Evolutionary conservation across 176 grass and related monocot species (phyloP).

Genomic region (Eragrostis nindensis): DNA sequence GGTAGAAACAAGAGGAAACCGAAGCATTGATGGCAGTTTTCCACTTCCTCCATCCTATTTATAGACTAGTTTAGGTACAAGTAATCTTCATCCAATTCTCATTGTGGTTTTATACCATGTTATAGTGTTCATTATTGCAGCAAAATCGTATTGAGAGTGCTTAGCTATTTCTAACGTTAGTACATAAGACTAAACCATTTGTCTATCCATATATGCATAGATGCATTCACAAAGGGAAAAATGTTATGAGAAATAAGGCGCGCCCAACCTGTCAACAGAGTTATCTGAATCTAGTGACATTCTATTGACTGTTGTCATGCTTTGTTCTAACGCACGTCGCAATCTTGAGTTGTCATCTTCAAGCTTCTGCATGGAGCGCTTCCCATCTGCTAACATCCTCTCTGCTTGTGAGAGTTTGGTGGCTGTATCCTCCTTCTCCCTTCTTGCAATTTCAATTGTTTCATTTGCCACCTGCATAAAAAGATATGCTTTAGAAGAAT

Average conservation of each 20-base stretch:
- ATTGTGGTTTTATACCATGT: too few species aligned
- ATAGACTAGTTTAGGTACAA: neutral
- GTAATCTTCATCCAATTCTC: neutral
- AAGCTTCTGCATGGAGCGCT: constrained; percentile 86
- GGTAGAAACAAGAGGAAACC: neutral
- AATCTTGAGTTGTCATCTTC: constrained; percentile 97
- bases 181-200: constrained; percentile 24
- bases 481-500: constrained; percentile 13
- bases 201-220: too few species aligned
- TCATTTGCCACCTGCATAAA: constrained; percentile 75
- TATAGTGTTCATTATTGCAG: neutral
- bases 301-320: constrained; percentile 87
- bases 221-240: constrained; percentile 19
- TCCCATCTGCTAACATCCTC: constrained; percentile 76
- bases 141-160: neutral
- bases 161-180: neutral
- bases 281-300: constrained; percentile 99
- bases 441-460: constrained; percentile 65
- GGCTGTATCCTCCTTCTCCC: constrained; percentile 70
- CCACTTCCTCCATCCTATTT: neutral
- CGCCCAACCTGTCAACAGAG: constrained; percentile 86
- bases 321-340: constrained; percentile 79
- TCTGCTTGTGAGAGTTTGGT: constrained; percentile 75
- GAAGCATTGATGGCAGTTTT: neutral
- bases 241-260: neutral